Base-by-base conservation (phyloP, 208 protist genomes). In the Eutreptiella sp. region DNA sequence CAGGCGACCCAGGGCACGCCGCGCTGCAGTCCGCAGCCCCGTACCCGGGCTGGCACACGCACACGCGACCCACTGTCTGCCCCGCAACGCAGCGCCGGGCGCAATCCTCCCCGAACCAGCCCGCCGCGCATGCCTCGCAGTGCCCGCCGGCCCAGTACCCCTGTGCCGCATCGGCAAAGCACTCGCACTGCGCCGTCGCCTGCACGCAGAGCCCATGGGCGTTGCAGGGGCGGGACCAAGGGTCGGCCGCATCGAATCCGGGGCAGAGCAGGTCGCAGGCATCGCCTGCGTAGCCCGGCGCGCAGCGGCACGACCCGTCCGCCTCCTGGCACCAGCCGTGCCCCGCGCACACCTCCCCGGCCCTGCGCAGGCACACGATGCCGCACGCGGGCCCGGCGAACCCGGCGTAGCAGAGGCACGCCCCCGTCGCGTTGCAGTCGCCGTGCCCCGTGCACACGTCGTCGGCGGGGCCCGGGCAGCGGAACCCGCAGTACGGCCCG, bases 61-160 rank as follows among this genome's bases (percentile, higher is more conserved):
- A 64, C 4, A 63, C 47, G 9, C 21, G 7, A 16, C 53, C 32
- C 7, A 62, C 11, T 11, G 58, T 64, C 24, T 16, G 16, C n/a
- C 53, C 58, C 21, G 23, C n/a, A 21, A 7, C 45, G 43, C 53
- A 64, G 16, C n/a, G n/a, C 24, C 14, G 11, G 39, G 33, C 24
- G 29, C 58, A 64, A 5, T 4, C 9, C 7, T 7, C 9, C 28
- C 58, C 58, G 9, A 47, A 23, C 32, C 21, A 23, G n/a, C 58
- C 58, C 14, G 14, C 5, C 9, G 24, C 29, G 53, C 58, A 64
- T 19, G 19, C 21, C 27, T 64, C 29, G 58, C 58, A 64, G 19
- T 16, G 9, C n/a, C 19, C 14, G 16, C 43, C n/a, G 26, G 5
- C 14, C 9, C 43, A 48, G 9, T 9, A 14, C 21, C n/a, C 43